phyloP scores from a whole-genome alignment of 805 yeast species.

The Wickerhamiella brachini region DNA sequence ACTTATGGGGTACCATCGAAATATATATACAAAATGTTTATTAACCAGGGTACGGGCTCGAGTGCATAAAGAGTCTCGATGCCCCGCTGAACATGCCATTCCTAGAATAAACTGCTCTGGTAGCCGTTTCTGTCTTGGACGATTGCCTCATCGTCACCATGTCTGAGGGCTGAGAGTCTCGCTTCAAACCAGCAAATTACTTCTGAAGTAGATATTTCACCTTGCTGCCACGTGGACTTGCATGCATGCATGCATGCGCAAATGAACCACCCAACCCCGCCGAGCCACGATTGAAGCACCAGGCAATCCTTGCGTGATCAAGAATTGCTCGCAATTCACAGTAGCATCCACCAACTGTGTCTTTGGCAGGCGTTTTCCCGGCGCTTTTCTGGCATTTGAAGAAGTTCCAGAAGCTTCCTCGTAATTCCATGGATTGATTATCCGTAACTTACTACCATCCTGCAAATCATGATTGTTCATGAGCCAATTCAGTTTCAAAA shows the following conservation, averaged over 20 bases:
- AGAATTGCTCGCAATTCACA: not conserved
- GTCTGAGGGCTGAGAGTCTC: not conserved
- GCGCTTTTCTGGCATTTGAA: not conserved
- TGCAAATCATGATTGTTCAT: too few species aligned
- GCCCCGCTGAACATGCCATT: not conserved
- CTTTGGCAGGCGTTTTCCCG: not conserved
- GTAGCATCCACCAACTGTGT: not conserved
- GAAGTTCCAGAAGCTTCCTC: not conserved
- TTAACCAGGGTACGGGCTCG: not conserved
- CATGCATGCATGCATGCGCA: not conserved
- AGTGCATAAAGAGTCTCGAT: not conserved
- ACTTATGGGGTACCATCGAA: not conserved
- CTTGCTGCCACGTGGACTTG: slow-evolving; percentile 1
- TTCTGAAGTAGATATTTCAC: not conserved
- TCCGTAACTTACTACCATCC: not conserved
- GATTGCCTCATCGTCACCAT: too few species aligned
- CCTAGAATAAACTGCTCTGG: not conserved
- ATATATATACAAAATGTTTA: not conserved
- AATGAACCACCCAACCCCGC: not conserved
- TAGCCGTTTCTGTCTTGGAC: too few species aligned
- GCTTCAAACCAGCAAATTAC: not conserved
- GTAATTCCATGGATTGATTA: not conserved
- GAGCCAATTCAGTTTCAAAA: too few species aligned
- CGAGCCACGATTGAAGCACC: not conserved
- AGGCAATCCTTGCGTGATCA: not conserved